A percentile compares a stretch with the other conserved stretches of the same genome.
These are phyloP conservation scores for Thermomucor indicae-seudaticae DNA, from an alignment of 371 early-diverging fungal genomes.

Conservation along the genomic window DNA sequence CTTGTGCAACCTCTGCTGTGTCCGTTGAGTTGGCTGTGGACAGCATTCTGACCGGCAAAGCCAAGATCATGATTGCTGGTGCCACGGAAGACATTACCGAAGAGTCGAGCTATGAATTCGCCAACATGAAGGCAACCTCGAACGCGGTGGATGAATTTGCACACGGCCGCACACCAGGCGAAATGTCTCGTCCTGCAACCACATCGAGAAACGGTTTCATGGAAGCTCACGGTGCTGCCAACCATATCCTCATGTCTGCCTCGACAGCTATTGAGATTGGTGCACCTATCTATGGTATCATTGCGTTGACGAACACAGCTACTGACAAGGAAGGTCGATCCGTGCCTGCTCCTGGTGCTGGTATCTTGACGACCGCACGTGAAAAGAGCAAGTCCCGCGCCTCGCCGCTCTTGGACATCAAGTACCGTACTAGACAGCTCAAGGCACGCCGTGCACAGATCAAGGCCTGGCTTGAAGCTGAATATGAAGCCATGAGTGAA, in stretches of 20 bases:
- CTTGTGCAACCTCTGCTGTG: slow-evolving; percentile 92
- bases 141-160: slow-evolving; percentile 83
- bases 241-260: slow-evolving; percentile 90
- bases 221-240: slow-evolving; percentile 94
- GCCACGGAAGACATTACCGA: slow-evolving; percentile 93
- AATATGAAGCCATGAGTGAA: slow-evolving; percentile 68
- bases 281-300: slow-evolving; percentile 91
- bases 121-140: slow-evolving; percentile 96
- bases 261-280: slow-evolving; percentile 92
- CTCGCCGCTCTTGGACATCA: slow-evolving; percentile 82
- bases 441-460: slow-evolving; percentile 78
- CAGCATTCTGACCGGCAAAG: slow-evolving; percentile 87
- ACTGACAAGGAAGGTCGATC: slow-evolving; percentile 97
- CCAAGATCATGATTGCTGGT: slow-evolving; percentile 93
- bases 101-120: slow-evolving; percentile 93
- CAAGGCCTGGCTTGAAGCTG: slow-evolving; percentile 82
- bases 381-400: slow-evolving; percentile 62
- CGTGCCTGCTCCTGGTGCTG: slow-evolving; percentile 95
- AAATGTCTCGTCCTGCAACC: slow-evolving; percentile 92
- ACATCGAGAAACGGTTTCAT: slow-evolving; percentile 94
- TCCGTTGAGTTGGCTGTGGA: slow-evolving; percentile 93
- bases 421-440: slow-evolving; percentile 89
- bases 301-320: slow-evolving; percentile 91
- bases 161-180: slow-evolving; percentile 82
- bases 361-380: slow-evolving; percentile 93